Conservation (phyloP, 2,329 filamentous ascomycete species). For the Diplodia mutila region DNA sequence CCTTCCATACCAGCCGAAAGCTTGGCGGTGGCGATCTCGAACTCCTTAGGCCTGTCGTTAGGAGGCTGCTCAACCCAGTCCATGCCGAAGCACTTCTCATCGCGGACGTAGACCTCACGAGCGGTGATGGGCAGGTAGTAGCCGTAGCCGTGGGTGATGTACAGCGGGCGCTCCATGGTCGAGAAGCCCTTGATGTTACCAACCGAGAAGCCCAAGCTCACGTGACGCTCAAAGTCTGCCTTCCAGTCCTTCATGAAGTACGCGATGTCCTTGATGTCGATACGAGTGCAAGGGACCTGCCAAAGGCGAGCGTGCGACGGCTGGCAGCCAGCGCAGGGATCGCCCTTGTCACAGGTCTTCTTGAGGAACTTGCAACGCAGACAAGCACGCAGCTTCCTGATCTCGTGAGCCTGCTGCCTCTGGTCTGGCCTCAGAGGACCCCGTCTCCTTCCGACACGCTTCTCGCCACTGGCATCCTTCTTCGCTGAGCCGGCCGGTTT, state of each 20-base stretch:
- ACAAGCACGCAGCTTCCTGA: slow-evolving; percentile 91
- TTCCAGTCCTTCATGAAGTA: slow-evolving; percentile 99
- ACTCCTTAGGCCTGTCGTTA: slow-evolving; percentile 74
- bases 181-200: slow-evolving; percentile 91
- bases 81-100: slow-evolving; percentile 89
- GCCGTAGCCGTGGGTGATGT: slow-evolving; percentile 95
- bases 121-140: slow-evolving; percentile 91
- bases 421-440: slow-evolving; percentile 91
- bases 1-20: slow-evolving; percentile 89
- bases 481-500: slow-evolving; percentile 69
- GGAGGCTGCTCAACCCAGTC: slow-evolving; percentile 89
- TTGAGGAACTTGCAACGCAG: slow-evolving; percentile 97
- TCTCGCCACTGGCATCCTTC: slow-evolving; percentile 77
- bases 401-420: slow-evolving; percentile 94
- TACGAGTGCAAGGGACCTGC: slow-evolving; percentile 97
- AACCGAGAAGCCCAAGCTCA: slow-evolving; percentile 83
- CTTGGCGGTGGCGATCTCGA: slow-evolving; percentile 84
- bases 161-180: slow-evolving; percentile 67
- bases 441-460: slow-evolving; percentile 88
- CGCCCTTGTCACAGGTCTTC: slow-evolving; percentile 98
- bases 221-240: slow-evolving; percentile 90
- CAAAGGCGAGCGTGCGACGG: slow-evolving; percentile 93
- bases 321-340: slow-evolving; percentile 93
- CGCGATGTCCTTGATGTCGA: slow-evolving; percentile 97
- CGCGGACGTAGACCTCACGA: slow-evolving; percentile 87